These are phyloP conservation scores for Daldinia decipiens DNA, from an alignment of 495 filamentous ascomycete species.

Conservation along the genomic window DNA sequence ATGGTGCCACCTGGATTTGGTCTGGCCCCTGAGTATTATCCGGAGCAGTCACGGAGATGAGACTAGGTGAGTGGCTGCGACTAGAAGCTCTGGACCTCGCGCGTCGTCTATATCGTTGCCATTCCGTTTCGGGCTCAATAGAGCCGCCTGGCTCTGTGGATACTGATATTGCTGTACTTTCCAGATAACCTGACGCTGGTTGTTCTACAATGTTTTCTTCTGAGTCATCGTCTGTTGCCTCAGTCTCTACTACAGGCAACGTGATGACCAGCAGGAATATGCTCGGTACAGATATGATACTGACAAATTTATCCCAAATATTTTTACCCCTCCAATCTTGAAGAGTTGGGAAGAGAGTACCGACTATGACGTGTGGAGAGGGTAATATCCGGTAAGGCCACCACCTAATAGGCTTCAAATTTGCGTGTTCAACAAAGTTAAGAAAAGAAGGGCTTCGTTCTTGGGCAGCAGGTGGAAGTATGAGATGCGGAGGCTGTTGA, in stretches of 20 bases:
- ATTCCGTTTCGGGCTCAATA: conserved; percentile 57
- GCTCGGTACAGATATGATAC: conserved; percentile 83
- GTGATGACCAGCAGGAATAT: conserved; percentile 92
- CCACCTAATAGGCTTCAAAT: conserved; percentile 63
- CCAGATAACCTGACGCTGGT: conserved; percentile 39
- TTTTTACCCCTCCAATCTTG: conserved; percentile 79
- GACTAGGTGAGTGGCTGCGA: conserved; percentile 43
- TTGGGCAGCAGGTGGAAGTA: conserved; percentile 44
- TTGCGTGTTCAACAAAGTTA: conserved; percentile 59
- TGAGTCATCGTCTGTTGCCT: conserved; percentile 60
- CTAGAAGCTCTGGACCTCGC: conserved; percentile 51
- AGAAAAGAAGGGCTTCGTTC: conserved; percentile 46
- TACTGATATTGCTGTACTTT: conserved; percentile 45
- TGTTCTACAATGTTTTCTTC: conserved; percentile 56
- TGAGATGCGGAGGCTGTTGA: conserved; percentile 49
- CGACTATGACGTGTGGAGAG: conserved; percentile 71
- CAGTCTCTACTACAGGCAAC: conserved; percentile 85
- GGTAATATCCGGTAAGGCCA: conserved; percentile 82
- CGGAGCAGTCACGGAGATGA: conserved; percentile 25
- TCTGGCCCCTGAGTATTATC: conserved; percentile 7
- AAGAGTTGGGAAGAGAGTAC: conserved; percentile 89
- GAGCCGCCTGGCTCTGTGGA: conserved; percentile 42
- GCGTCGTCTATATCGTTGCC: conserved; percentile 63
- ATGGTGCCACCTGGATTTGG: conserved; percentile 15
- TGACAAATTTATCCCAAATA: conserved; percentile 78